Conservation (phyloP, 2,329 filamentous ascomycete genomes). For the Aspergillus viridinutans region DNA sequence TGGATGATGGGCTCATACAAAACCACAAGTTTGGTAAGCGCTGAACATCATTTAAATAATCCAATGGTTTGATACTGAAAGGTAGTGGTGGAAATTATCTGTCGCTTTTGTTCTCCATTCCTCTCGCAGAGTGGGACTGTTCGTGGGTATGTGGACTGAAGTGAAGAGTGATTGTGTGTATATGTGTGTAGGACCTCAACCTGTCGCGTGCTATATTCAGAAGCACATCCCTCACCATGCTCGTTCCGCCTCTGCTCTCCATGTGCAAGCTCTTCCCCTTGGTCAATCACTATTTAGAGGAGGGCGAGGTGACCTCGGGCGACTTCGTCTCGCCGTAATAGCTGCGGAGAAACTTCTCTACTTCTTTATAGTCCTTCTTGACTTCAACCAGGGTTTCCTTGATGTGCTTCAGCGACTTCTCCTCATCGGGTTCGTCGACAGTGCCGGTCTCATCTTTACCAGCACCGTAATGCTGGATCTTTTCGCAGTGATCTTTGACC, state of each 20-base stretch:
- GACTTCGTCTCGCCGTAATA: constrained; percentile 58
- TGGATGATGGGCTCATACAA: not conserved
- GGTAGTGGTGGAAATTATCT: not conserved
- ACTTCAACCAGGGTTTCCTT: constrained; percentile 64
- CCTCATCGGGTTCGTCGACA: constrained; percentile 60
- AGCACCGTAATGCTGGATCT: constrained; percentile 90
- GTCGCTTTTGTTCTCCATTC: not conserved
- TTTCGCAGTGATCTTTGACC: constrained; percentile 89
- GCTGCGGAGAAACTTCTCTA: constrained; percentile 63
- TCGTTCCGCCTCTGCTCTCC: constrained; percentile 10
- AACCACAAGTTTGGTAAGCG: not conserved
- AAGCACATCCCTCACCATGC: constrained; percentile 10
- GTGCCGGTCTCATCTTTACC: constrained; percentile 73
- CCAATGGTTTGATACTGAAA: not conserved
- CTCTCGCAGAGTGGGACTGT: not conserved
- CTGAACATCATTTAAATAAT: not conserved
- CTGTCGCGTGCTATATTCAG: constrained; percentile 15
- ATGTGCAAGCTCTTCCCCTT: constrained; percentile 5
- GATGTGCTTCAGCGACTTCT: constrained; percentile 66
- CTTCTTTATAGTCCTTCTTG: constrained; percentile 72
- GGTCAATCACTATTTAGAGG: not conserved
- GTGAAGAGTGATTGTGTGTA: constrained; percentile 2
- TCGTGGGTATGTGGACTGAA: not conserved
- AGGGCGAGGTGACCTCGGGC: not conserved
- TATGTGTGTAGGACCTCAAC: constrained; percentile 7